A percentile compares a stretch with the other conserved stretches of the same genome.
phyloP scores from a whole-genome alignment of 2,329 filamentous ascomycete genomes.

The Ceratocystiopsis brevicomis region DNA sequence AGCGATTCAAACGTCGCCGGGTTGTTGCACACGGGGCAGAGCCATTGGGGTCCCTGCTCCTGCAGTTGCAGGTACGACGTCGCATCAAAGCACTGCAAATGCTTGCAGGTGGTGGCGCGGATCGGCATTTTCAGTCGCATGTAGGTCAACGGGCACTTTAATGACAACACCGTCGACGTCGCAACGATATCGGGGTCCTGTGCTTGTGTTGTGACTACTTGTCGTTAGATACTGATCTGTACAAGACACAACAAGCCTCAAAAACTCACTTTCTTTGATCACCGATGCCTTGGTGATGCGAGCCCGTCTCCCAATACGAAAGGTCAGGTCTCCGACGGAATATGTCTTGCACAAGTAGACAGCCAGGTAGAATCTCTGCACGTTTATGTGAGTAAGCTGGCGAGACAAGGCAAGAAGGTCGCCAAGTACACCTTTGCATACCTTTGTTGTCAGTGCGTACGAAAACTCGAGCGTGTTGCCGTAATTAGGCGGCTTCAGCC shows the following conservation, averaged over 20 bases:
- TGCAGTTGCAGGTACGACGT: conserved; percentile 83
- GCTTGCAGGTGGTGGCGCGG: conserved; percentile 60
- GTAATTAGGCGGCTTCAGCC: conserved; percentile 47
- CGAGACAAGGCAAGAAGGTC: not conserved
- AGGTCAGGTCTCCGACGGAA: conserved; percentile 51
- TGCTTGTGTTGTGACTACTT: conserved; percentile 55
- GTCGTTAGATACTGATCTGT: conserved; percentile 4
- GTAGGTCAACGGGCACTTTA: conserved; percentile 85
- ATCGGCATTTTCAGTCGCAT: conserved; percentile 65
- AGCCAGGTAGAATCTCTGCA: conserved; percentile 52
- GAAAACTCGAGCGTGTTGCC: conserved; percentile 67
- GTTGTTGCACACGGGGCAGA: conserved; percentile 87
- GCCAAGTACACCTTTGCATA: conserved; percentile 13
- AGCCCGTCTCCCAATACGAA: conserved; percentile 43
- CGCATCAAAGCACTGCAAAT: conserved; percentile 91
- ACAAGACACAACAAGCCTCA: too few relatives aligned
- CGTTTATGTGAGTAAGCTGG: too few relatives aligned
- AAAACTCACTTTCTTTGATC: conserved; percentile 54
- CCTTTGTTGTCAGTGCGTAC: conserved; percentile 83
- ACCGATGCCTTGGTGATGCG: conserved; percentile 68
- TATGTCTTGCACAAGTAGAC: conserved; percentile 59
- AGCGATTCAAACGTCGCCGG: conserved; percentile 61
- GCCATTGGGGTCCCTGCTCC: conserved; percentile 91
- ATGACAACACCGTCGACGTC: conserved; percentile 69
- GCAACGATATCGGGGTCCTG: conserved; percentile 79